Evolutionary conservation across 169 alveolate species (phyloP), one percentile per base, ranked within the genome.

Genomic region (Fabrea salina): DNA sequence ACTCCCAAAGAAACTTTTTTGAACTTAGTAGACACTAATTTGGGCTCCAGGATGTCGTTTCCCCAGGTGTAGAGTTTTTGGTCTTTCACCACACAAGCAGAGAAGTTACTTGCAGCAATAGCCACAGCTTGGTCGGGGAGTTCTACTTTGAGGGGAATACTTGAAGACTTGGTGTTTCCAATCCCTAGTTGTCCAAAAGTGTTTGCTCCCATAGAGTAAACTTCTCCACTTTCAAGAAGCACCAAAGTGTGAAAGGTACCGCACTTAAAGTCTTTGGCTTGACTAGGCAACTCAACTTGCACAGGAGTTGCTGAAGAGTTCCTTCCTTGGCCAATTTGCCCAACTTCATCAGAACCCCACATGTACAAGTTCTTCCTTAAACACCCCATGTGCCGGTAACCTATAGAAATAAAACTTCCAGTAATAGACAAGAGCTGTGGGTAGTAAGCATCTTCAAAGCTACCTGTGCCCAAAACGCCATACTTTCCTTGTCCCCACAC

Each of bases 401-500:
- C n/a, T n/a, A n/a, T n/a, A n/a, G n/a, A n/a, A n/a, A n/a, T n/a
- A n/a, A n/a, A n/a, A n/a, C n/a, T n/a, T n/a, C n/a, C n/a, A n/a
- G n/a, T n/a, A n/a, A n/a, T n/a, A n/a, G n/a, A n/a, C n/a, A n/a
- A n/a, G n/a, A n/a, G n/a, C n/a, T n/a, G n/a, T n/a, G n/a, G n/a
- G n/a, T n/a, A n/a, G n/a, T n/a, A 67, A 11, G 25, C 67, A 22
- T 54, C 57, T 30, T 32, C 32, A 32, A 25, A 74, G 53, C 59
- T 67, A 0, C 93, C 92, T 0, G 53, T 16, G 1, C 93, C 93
- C 25, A 89, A 66, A 44, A 80, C 85, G 0, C 94, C 94, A 82
- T 75, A 83, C 39, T 88, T 86, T 0, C 87, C 88, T 49, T 81
- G 79, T 1, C 94, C 94, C 91, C 94, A 89, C 19, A 86, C 47